Base-by-base conservation (phyloP, 176 grass and related monocot genomes). In the Cenchrus americanus region DNA sequence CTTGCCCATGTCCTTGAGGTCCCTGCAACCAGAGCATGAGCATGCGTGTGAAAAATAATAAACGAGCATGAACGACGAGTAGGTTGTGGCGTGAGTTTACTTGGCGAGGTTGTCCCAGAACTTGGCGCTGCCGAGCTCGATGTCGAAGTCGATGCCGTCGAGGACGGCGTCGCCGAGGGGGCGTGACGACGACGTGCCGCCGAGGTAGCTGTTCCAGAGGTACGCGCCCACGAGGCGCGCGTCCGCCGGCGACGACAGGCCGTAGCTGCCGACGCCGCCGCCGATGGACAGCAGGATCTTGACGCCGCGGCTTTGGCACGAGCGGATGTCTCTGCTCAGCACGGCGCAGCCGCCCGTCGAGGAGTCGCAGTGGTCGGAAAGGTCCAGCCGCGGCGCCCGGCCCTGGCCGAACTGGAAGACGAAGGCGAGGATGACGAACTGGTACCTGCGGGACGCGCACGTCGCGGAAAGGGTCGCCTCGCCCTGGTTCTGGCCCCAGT, bases 121-220 rank as follows among this genome's bases (percentile, higher is more conserved):
- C 75, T 83, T 86, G 46, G 63, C 21, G 13, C 86, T 3, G 13
- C 93, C 93, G 5, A 71, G 71, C 88, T 95, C 93, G 73, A 95
- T 95, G 76, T 92, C 90, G 22, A 95, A 95, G 83, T 95, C 93
- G 22, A 95, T 82, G 58, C 93, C 93, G 13, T 95, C 88, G 3
- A 95, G 93, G 17, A 92, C 66, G 71, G 86, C 88, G 18, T 83
- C 69, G 23, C 93, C 93, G 3, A 95, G 83, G 8, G 93, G 93
- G 1, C 90, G 83, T 11, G 85, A 84, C n/a, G 85, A 55, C 27
- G 71, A 75, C 17, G 14, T 6, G 26, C 71, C 71, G 27, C 50
- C 71, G 8, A 75, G 50, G 71, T 89, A 91, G 61, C 61, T 91
- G 21, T 87, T 71, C 85, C 85, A 91, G 32, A 91, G 70, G 81